Evolutionary conservation across 2,329 filamentous ascomycete species (phyloP).

Genomic region (Magnaporthiopsis incrustans): DNA sequence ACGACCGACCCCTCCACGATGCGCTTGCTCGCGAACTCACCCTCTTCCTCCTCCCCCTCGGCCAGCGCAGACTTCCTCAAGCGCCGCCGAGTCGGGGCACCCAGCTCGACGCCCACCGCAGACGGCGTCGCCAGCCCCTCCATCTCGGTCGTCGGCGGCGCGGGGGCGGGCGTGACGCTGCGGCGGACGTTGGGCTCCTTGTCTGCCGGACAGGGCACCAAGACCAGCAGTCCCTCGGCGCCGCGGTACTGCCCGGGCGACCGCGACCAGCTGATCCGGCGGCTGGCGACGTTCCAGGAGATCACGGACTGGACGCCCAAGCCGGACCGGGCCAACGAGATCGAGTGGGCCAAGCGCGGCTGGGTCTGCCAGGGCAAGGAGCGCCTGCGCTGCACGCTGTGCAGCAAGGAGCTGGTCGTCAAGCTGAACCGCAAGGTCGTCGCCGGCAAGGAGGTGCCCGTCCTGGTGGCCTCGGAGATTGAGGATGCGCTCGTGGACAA

Average conservation of each 20-base stretch:
- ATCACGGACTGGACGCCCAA: constrained; percentile 93
- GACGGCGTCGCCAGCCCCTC: constrained; percentile 18
- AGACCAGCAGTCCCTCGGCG: constrained; percentile 11
- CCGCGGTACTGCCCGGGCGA: constrained; percentile 83
- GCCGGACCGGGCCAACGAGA: constrained; percentile 74
- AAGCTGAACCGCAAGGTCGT: constrained; percentile 58
- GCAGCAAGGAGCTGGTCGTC: constrained; percentile 75
- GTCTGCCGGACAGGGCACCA: no score
- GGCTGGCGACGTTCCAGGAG: constrained; percentile 82
- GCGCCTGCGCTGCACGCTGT: constrained; percentile 78
- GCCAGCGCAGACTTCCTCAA: constrained; percentile 36
- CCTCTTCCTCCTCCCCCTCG: not conserved
- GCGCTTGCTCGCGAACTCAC: not conserved
- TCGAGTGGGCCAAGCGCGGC: constrained; percentile 89
- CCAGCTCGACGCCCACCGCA: constrained; percentile 21
- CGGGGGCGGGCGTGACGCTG: constrained; percentile 25
- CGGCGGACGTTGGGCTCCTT: constrained; percentile 28
- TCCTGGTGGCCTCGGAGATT: constrained; percentile 53
- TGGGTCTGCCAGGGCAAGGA: constrained; percentile 83
- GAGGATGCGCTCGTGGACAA: constrained; percentile 65
- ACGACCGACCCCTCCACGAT: not conserved
- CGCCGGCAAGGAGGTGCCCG: constrained; percentile 45
- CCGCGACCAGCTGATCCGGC: constrained; percentile 69
- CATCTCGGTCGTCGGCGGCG: constrained; percentile 21
- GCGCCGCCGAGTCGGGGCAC: constrained; percentile 41